Evolutionary conservation across 2,329 filamentous ascomycete genomes (phyloP).

Genomic region (Thermoascus crustaceus): DNA sequence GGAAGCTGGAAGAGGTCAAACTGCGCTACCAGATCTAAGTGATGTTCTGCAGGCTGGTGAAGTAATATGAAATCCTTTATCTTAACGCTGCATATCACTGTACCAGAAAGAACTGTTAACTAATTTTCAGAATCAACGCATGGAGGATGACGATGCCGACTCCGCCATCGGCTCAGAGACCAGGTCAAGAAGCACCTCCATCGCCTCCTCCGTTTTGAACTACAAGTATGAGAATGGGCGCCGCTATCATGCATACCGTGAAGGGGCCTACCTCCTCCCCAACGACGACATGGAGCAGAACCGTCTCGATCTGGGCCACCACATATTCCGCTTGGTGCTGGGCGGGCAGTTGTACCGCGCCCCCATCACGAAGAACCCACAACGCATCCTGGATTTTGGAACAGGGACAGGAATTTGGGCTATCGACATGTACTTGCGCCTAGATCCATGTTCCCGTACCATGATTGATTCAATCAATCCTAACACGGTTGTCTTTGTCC

Average conservation of each 20-base stretch:
- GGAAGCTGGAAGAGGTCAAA: too few relatives aligned
- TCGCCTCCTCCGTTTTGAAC: slow-evolving; percentile 21
- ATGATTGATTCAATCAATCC: too few relatives aligned
- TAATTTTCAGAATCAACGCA: too few relatives aligned
- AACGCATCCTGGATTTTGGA: slow-evolving; percentile 32
- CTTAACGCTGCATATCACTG: too few relatives aligned
- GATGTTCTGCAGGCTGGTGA: too few relatives aligned
- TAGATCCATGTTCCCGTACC: too few relatives aligned
- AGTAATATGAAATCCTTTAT: too few relatives aligned
- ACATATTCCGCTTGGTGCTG: slow-evolving; percentile 18
- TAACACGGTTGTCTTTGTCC: too few relatives aligned
- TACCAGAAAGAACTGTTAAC: too few relatives aligned
- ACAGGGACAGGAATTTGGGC: slow-evolving; percentile 39
- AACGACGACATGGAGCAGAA: slow-evolving; percentile 28
- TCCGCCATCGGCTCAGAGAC: slow-evolving; percentile 5
- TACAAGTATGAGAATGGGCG: slow-evolving; percentile 34
- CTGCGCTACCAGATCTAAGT: too few relatives aligned
- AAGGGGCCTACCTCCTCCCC: slow-evolving; percentile 20
- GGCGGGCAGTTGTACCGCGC: slow-evolving; percentile 17
- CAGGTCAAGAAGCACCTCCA: slow-evolving; percentile 12
- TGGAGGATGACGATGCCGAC: not conserved
- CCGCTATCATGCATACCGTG: slow-evolving; percentile 25
- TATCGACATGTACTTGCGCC: too few relatives aligned
- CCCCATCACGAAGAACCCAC: slow-evolving; percentile 13
- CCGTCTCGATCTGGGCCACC: slow-evolving; percentile 20